Evolutionary conservation across 371 early-diverging fungal species (phyloP).

Genomic region (Paraphysoderma sedebokerense): DNA sequence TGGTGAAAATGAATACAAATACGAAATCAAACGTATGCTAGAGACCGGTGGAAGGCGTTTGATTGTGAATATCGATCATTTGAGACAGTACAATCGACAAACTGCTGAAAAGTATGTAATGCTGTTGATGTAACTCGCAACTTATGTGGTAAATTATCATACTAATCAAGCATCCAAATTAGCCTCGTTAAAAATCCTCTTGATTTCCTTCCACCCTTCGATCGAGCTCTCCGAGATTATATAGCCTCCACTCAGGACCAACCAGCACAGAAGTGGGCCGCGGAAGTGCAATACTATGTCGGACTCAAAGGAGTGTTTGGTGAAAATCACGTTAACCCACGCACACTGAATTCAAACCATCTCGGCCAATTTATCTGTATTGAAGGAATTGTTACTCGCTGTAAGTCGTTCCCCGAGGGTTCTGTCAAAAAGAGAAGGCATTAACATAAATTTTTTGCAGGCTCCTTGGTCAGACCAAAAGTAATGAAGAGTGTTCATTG

Average conservation of each 20-base stretch:
- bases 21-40: slow-evolving; percentile 46
- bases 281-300: slow-evolving; percentile 38
- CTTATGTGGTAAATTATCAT: neutral
- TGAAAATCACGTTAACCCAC: slow-evolving; percentile 72
- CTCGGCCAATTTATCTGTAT: slow-evolving; percentile 86
- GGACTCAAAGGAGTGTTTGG: slow-evolving; percentile 95
- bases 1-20: slow-evolving; percentile 35
- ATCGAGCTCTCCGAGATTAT: slow-evolving; percentile 53
- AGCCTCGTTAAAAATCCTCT: slow-evolving; percentile 58
- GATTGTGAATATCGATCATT: slow-evolving; percentile 71
- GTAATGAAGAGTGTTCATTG: slow-evolving; percentile 89
- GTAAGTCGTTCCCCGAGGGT: slow-evolving; percentile 19
- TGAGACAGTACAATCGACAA: slow-evolving; percentile 55
- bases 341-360: slow-evolving; percentile 65
- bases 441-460: slow-evolving; percentile 12
- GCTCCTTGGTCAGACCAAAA: slow-evolving; percentile 94
- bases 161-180: neutral
- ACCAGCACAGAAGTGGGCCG: slow-evolving; percentile 4
- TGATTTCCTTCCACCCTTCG: slow-evolving; percentile 71
- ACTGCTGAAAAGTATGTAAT: slow-evolving; percentile 40
- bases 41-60: slow-evolving; percentile 44
- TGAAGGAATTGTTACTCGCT: slow-evolving; percentile 98
- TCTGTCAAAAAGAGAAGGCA: neutral
- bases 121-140: neutral
- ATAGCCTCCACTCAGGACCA: slow-evolving; percentile 17